Evolutionary conservation across 169 alveolate species (phyloP).

Genomic region (Sarcocystis neurona): DNA sequence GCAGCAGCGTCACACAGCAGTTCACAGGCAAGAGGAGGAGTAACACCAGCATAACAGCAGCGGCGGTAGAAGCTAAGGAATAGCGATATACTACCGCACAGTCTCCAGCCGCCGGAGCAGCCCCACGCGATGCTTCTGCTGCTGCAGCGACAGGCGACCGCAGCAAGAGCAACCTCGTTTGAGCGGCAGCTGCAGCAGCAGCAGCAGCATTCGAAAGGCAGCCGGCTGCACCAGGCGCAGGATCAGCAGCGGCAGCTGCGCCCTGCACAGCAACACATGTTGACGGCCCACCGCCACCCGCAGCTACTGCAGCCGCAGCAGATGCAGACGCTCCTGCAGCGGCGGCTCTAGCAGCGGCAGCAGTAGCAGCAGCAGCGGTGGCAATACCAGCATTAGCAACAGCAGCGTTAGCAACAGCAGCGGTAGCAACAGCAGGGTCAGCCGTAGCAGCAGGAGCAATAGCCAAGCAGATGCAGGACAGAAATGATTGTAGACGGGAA

Average conservation of each 20-base stretch:
- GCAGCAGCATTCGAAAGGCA: background rate
- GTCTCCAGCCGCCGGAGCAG: background rate
- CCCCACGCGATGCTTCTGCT: background rate
- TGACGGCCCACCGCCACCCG: background rate
- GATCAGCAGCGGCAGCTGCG: background rate
- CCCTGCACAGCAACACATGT: background rate
- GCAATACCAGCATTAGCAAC: background rate
- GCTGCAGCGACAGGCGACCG: background rate
- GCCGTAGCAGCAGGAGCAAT: no score
- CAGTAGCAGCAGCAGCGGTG: background rate
- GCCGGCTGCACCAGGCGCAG: background rate
- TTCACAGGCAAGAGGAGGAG: background rate
- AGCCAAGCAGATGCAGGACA: no score
- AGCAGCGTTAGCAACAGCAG: no score
- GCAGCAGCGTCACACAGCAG: background rate
- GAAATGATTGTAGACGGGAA: no score
- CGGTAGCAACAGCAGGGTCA: no score
- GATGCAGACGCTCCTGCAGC: constrained; percentile 5
- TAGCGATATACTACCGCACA: constrained; percentile 6
- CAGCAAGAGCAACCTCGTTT: background rate
- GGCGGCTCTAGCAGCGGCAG: background rate
- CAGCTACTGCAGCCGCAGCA: constrained; percentile 27
- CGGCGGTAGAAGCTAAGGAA: no score
- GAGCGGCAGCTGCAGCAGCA: background rate
- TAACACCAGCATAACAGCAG: no score